Percentiles rank a stretch among this genome's conserved stretches.
Evolutionary conservation across 805 yeast species (phyloP).

Genomic region (Candida silvicultrix): DNA sequence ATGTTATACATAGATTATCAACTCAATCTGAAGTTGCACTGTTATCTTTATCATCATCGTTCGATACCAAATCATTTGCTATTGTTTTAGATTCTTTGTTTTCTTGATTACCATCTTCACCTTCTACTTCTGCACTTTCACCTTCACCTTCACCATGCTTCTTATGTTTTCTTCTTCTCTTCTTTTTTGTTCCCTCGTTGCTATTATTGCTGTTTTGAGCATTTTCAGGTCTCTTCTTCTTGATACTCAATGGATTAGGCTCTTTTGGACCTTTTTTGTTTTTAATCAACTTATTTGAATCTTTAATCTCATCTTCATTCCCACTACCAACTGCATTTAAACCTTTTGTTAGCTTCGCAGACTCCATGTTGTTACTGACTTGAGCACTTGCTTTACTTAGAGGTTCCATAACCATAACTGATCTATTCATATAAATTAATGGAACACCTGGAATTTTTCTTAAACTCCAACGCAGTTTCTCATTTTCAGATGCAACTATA

Average conservation of each 20-base stretch:
- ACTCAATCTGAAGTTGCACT: neutral
- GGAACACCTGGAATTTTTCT: conserved; percentile 88
- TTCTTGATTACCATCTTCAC: neutral
- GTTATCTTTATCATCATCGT: neutral
- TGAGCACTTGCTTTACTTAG: conserved; percentile 62
- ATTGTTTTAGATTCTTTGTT: neutral
- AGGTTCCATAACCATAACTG: conserved; percentile 97
- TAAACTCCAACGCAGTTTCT: conserved; percentile 57
- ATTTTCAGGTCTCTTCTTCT: conserved; percentile 51
- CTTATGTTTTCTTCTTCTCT: conserved; percentile 17
- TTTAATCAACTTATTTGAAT: conserved; percentile 22
- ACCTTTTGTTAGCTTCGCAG: conserved; percentile 66
- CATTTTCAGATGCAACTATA: conserved; percentile 79
- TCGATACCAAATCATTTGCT: neutral
- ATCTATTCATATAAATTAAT: conserved; percentile 74
- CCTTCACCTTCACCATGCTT: conserved; percentile 1
- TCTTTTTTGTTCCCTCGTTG: conserved; percentile 10
- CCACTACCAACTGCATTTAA: conserved; percentile 60
- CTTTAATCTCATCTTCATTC: conserved; percentile 22
- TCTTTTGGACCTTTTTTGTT: conserved; percentile 69
- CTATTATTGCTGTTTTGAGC: conserved; percentile 11
- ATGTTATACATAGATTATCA: too few species aligned
- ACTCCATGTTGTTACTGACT: conserved; percentile 48
- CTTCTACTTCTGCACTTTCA: neutral
- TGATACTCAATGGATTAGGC: conserved; percentile 88